Evolutionary conservation across 2,329 filamentous ascomycete genomes (phyloP), one percentile per base, ranked within the genome.

Genomic region (Clonostachys sp.): DNA sequence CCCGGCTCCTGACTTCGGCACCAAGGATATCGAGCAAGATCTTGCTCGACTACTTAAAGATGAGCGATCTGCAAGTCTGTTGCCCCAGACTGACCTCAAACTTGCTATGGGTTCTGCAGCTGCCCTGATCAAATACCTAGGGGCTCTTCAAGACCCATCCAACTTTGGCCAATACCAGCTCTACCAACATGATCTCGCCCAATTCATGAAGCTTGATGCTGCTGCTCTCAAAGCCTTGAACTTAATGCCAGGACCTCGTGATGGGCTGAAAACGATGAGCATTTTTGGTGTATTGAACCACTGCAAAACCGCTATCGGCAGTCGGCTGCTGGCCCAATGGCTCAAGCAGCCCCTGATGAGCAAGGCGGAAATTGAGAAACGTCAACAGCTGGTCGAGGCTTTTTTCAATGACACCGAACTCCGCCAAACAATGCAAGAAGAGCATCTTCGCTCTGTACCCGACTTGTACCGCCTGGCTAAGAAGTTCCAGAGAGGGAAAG

Each of bases 151-250:
- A 33, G 94, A 99, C 62, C 74, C 89, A 2, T 90, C 89, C 48
- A 99, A 99, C 67, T 97, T 96, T 65, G 94, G 95, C 4, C 92
- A 99, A 62, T 99, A 95, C 61, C 89, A 92, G 64, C 80, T 99
- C 14, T 99, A 97, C 61, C 94, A 99, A 67, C 94, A 99, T 66
- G 94, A 99, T 61, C 72, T 99, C 41, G 86, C 91, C 3, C 91
- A 99, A 59, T 99, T 90, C 65, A 99, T 99, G 94, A 99, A 96
- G 68, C 77, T 99, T 5, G 94, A 99, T 66, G 91, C 95, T 1
- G 90, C 94, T 2, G 94, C 94, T 1, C 73, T 99, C 41, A 92
- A 95, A 60, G 94, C 94, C 1, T 77, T 99, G 46, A 99, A 99
- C 59, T 78, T 99, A 36, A 97, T 99, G 91, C 95, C 94, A 6